Percentiles rank a stretch among this genome's conserved stretches.
These are phyloP conservation scores for Sphagnum contortum DNA, from an alignment of 225 moss, liverwort and hornwort genomes.

Conservation along the genomic window DNA sequence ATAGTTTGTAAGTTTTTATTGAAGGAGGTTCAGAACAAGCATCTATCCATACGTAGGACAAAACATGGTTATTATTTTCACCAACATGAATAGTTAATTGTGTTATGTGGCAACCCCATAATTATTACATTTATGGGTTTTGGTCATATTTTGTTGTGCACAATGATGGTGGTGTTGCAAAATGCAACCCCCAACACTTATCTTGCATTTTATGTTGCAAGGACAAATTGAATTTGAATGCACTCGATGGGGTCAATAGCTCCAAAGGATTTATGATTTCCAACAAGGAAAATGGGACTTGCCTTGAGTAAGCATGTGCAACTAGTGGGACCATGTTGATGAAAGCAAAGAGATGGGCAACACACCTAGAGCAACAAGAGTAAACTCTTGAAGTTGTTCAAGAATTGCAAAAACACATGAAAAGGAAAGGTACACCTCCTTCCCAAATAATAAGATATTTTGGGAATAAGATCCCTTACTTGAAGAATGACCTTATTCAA, in stretches of 20 bases:
- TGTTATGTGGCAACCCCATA: neutral
- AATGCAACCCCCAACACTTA: neutral
- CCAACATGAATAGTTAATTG: neutral
- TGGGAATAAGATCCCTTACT: neutral
- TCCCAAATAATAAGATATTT: neutral
- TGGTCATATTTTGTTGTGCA: neutral
- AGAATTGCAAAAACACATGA: neutral
- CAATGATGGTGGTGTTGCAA: neutral
- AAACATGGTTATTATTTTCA: neutral
- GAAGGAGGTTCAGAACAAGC: neutral
- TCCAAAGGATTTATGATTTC: neutral
- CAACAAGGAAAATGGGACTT: neutral
- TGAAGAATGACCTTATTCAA: neutral
- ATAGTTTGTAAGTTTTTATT: no score
- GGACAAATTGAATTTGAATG: neutral
- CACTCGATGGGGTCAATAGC: neutral
- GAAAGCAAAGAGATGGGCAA: neutral
- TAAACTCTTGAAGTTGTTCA: neutral
- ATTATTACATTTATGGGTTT: neutral
- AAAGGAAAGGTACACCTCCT: neutral
- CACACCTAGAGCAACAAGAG: neutral
- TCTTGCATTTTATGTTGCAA: neutral
- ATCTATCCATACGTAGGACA: neutral
- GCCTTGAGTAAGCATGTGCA: neutral
- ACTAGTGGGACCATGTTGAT: neutral